phyloP scores from a whole-genome alignment of 345 rosid species.

The Microcos paniculata region DNA sequence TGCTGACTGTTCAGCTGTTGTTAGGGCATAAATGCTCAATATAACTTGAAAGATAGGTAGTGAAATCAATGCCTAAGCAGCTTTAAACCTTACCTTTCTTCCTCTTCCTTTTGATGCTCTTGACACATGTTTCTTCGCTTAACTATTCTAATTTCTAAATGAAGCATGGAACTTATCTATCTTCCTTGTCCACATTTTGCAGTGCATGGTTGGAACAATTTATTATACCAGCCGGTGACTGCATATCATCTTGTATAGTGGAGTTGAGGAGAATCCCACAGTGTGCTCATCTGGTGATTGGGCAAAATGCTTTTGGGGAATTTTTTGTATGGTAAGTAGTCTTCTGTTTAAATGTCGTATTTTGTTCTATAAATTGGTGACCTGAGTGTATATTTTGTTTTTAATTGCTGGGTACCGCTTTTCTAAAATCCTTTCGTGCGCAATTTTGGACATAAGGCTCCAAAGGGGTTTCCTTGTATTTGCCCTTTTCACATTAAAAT shows the following conservation, averaged over 20 bases:
- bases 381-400: neutral
- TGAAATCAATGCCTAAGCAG: neutral
- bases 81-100: neutral
- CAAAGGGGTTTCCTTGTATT: neutral
- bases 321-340: constrained; percentile 76
- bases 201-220: constrained; percentile 59
- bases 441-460: neutral
- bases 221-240: constrained; percentile 41
- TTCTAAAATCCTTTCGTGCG: neutral
- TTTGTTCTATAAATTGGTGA: neutral
- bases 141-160: constrained; percentile 11
- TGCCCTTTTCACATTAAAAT: neutral
- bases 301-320: constrained; percentile 76
- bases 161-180: neutral
- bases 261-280: constrained; percentile 75
- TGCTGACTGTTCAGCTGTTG: neutral
- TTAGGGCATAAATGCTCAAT: neutral
- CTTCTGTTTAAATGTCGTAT: constrained; percentile 13
- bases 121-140: neutral
- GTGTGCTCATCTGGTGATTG: constrained; percentile 57
- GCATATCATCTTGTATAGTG: constrained; percentile 50
- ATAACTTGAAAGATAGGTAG: neutral
- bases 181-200: constrained; percentile 33
- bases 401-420: neutral
- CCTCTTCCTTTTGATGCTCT: neutral